Base-by-base conservation (phyloP, 2,329 filamentous ascomycete species). In the Xylariaceae sp. region DNA sequence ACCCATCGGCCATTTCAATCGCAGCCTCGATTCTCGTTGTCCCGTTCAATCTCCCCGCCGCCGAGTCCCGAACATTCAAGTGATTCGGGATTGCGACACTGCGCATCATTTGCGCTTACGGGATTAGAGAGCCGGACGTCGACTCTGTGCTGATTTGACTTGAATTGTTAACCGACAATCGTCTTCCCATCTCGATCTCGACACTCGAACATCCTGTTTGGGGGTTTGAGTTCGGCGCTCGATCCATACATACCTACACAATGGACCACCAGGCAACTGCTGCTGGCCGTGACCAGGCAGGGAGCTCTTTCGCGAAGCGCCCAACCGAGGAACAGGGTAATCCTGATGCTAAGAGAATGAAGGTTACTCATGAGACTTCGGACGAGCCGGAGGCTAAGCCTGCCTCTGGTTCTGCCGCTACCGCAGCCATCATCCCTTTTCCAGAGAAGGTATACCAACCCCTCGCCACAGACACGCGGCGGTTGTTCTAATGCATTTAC, bases 401-500 rank as follows among this genome's bases (percentile, higher is more conserved):
- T 49, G 15, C 47, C 4, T 34, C 23, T 18, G 17, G 17, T 18
- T 18, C 17, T 13, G 23, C 13, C 10, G 30, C 23, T 4, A 13
- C 13, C 10, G 30, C 30, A 63, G 75, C 13, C 9, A 44, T 13
- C 17, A 56, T 50, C 44, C 30, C 35, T 2, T 49, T 58, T n/a
- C 51, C 44, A 42, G 47, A 55, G 35, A 53, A 53, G 39, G 52
- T 53, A 53, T 44, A 23, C 1, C 8, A 53, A 17, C 11, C 3
- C 52, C 8, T 42, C 15, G 23, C 23, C 5, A 23, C 30, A 39
- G n/a, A 39, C 15, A 23, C 2, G 4, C 34, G 10, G 34, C n/a
- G 10, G 39, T 52, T 34, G 8, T 18, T 53, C 70, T 75, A 64
- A 73, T 62, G 60, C 47, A 55, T 44, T 8, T 37, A 55, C 64